Base-by-base conservation (phyloP, 176 grass and related monocot genomes). In the Cenchrus fungigraminus region DNA sequence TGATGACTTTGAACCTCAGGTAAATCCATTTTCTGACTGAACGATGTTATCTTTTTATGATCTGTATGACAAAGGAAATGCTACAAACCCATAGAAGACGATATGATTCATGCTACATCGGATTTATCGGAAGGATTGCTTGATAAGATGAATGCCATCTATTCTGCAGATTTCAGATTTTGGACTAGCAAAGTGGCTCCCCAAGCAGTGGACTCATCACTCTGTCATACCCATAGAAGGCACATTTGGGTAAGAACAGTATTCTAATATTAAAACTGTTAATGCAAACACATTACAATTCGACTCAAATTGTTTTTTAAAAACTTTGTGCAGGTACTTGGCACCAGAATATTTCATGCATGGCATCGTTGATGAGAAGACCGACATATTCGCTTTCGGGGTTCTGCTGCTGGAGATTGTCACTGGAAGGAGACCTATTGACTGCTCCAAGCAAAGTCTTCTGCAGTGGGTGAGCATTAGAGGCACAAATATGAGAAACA, bases 281-380 rank as follows among this genome's bases (percentile, higher is more conserved):
- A 9, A 14, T 66, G 0, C 8, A 54, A 43, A 40, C 5, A 49
- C 49, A 43, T 59, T 58, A 5, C 22, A 17, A 11, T 45, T 57
- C 0, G 7, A 6, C 51, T 81, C 32, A 70, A 58, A 2, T 28
- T 25, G 25, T 25, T 25, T 25, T 70, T 43, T 69, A 1, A 1
- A 12, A 44, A 60, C 3, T 82, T 60, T 66, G 76, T n/a, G 6
- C 89, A 97, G 95, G 82, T 95, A 98, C 54, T 87, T 98, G 78
- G 96, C 96, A 47, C 96, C 96, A 32, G 96, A 98, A 68, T 95
- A 98, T 73, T 98, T 95, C 89, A 98, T 91, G 96, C 93, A 98
- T 7, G 93, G 96, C 71, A 91, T 98, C 6, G 89, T 95, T 31
- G 96, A 98, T 8, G 93, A 98, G 54, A 98, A 98, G 68, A 95